Percentiles rank a stretch among this genome's conserved stretches.
Conservation (phyloP, 192 early-diverging fungal genomes). For the Backusella luteola region DNA sequence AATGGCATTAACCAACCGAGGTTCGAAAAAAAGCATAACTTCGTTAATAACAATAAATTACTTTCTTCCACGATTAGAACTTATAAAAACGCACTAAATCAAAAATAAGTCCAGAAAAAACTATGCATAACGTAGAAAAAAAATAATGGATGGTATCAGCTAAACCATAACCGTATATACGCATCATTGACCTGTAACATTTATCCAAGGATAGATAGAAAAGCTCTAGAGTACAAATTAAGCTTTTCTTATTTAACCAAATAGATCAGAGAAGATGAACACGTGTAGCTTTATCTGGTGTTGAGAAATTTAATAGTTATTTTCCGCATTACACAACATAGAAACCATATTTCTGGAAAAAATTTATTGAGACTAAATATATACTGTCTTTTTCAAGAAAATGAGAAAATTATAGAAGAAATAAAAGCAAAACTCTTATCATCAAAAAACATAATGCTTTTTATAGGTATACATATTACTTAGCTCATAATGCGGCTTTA, state of each 20-base stretch:
- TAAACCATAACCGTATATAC: not conserved
- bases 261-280: not conserved
- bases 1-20: no score
- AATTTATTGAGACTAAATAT: not conserved
- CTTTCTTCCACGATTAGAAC: no score
- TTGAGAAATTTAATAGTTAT: not conserved
- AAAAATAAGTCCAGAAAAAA: not conserved
- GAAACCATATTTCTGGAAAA: not conserved
- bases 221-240: not conserved
- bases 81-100: not conserved
- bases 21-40: no score
- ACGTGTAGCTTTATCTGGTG: not conserved
- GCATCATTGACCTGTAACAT: not conserved
- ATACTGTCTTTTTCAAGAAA: no score
- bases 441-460: not conserved
- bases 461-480: not conserved
- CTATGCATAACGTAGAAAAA: not conserved
- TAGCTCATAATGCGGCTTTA: not conserved
- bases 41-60: no score
- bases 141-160: not conserved
- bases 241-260: not conserved
- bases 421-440: not conserved
- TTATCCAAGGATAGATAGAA: not conserved
- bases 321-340: not conserved
- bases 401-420: not conserved